These are phyloP conservation scores for Phytopythium vexans DNA, from an alignment of 352 stramenopile species.

Conservation along the genomic window DNA sequence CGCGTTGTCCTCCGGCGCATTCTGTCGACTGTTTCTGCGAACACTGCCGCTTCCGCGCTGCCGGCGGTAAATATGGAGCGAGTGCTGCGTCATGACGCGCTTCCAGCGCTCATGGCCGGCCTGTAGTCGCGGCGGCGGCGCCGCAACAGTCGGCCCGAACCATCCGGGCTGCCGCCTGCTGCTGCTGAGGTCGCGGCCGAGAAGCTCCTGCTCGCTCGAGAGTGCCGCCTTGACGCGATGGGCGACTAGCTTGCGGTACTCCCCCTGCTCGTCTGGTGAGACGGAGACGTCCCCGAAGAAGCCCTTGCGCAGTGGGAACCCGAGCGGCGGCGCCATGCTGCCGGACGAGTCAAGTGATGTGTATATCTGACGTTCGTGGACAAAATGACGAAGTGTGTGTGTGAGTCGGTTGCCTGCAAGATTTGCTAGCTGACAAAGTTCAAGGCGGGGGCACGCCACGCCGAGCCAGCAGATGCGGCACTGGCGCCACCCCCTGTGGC, in stretches of 20 bases:
- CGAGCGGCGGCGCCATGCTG: background rate
- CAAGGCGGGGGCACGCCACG: too few species aligned
- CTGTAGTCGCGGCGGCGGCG: conserved; percentile 20
- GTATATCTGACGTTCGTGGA: too few species aligned
- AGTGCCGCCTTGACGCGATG: conserved; percentile 23
- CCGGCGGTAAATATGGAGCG: conserved; percentile 35
- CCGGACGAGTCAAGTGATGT: background rate
- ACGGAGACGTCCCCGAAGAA: conserved; percentile 27
- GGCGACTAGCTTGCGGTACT: conserved; percentile 22
- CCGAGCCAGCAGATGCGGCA: too few species aligned
- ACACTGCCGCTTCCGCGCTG: conserved; percentile 11
- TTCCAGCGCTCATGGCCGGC: conserved; percentile 21
- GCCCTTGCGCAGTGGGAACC: conserved; percentile 2
- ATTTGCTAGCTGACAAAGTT: too few species aligned
- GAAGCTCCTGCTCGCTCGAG: conserved; percentile 25
- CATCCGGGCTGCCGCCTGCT: too few species aligned
- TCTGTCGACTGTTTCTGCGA: background rate
- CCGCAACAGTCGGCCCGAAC: conserved; percentile 2
- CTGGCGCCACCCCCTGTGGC: too few species aligned
- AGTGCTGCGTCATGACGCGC: conserved; percentile 25
- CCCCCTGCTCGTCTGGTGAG: conserved; percentile 21
- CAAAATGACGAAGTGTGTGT: too few species aligned
- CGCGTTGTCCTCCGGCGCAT: background rate
- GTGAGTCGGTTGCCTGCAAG: too few species aligned
- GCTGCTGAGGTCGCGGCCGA: conserved; percentile 14